Conservation (phyloP, 129 eudicot genomes). For the Tagetes patula region DNA sequence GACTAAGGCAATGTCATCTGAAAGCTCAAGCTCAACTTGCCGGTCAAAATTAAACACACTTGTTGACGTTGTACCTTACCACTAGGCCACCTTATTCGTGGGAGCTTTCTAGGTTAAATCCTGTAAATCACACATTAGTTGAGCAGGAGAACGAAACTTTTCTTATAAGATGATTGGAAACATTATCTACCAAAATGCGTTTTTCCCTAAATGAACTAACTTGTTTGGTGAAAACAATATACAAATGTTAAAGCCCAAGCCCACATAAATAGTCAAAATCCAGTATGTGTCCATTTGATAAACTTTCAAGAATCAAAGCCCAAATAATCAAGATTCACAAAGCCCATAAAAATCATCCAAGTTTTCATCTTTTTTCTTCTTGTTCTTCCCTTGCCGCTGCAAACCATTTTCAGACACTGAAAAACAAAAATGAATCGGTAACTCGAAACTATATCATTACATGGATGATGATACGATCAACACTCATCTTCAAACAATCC, state of each 20-base stretch:
- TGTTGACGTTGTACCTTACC: too few relatives aligned
- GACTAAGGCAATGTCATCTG: too few relatives aligned
- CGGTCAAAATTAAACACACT: too few relatives aligned
- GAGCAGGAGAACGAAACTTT: too few relatives aligned
- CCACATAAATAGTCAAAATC: not conserved
- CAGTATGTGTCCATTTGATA: not conserved
- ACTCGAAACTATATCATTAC: not conserved
- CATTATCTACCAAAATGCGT: too few relatives aligned
- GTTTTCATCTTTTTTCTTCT: slow-evolving; percentile 17
- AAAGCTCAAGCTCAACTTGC: too few relatives aligned
- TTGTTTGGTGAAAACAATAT: too few relatives aligned
- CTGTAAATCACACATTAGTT: too few relatives aligned
- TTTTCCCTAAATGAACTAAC: too few relatives aligned
- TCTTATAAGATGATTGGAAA: too few relatives aligned
- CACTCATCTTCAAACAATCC: slow-evolving; percentile 32
- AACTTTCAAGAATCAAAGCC: not conserved
- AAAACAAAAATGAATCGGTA: slow-evolving; percentile 23
- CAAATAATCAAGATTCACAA: not conserved
- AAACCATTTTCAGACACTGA: slow-evolving; percentile 10
- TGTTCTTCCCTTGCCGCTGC: slow-evolving; percentile 32
- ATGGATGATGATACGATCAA: slow-evolving; percentile 46
- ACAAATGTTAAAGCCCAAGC: not conserved
- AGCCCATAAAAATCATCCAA: not conserved
- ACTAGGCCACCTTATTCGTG: too few relatives aligned
- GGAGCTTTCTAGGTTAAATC: too few relatives aligned